phyloP scores from a whole-genome alignment of 169 alveolate genomes.

The Cryptosporidium sp. region DNA sequence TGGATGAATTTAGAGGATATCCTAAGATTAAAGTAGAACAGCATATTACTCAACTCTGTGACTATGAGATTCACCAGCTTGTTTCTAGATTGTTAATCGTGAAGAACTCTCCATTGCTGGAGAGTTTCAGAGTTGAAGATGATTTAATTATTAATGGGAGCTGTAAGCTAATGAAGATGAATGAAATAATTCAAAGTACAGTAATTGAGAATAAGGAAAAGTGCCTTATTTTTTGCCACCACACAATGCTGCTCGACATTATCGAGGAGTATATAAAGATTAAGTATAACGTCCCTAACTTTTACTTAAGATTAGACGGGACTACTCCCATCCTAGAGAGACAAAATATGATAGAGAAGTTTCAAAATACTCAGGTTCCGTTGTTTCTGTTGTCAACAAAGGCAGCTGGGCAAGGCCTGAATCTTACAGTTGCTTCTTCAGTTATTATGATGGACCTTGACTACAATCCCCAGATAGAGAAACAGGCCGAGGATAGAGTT shows the following conservation, averaged over 20 bases:
- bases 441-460: slow-evolving; percentile 96
- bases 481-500: slow-evolving; percentile 95
- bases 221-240: slow-evolving; percentile 92
- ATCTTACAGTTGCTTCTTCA: slow-evolving; percentile 97
- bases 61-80: slow-evolving; percentile 83
- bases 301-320: slow-evolving; percentile 94
- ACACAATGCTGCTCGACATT: slow-evolving; percentile 90
- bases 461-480: slow-evolving; percentile 94
- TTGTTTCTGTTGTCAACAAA: slow-evolving; percentile 96
- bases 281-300: slow-evolving; percentile 74
- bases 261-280: slow-evolving; percentile 86
- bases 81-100: slow-evolving; percentile 76
- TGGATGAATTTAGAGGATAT: slow-evolving; percentile 82
- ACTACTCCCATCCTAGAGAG: slow-evolving; percentile 94
- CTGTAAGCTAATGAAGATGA: slow-evolving; percentile 49
- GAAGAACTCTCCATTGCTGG: slow-evolving; percentile 71
- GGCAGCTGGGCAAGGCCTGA: slow-evolving; percentile 99
- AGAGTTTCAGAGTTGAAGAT: slow-evolving; percentile 3
- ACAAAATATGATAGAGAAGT: slow-evolving; percentile 84
- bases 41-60: slow-evolving; percentile 81
- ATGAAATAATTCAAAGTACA: slow-evolving; percentile 15
- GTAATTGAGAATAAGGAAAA: slow-evolving; percentile 81
- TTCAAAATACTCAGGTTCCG: slow-evolving; percentile 85
- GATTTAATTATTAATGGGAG: slow-evolving; percentile 43
- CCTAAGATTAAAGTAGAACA: slow-evolving; percentile 82